Conservation (phyloP, 163 green algal genomes). For the Prototheca cutis region DNA sequence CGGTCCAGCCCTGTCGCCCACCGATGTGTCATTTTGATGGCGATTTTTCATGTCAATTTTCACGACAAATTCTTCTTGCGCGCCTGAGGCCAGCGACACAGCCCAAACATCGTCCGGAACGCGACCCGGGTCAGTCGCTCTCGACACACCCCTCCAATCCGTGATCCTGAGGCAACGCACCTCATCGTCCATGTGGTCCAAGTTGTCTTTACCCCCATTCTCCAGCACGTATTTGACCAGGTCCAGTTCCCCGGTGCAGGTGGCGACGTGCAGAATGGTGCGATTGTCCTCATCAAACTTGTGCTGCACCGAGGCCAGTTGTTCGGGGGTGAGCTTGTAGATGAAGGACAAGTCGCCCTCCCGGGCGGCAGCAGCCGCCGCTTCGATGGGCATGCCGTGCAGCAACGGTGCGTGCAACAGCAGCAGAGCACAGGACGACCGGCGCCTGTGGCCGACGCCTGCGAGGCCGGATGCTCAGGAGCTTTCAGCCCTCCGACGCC, state of each 20-base stretch:
- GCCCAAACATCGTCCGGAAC: not conserved
- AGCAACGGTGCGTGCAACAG: no score
- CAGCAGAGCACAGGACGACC: no score
- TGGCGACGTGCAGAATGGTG: conserved; percentile 26
- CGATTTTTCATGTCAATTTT: not conserved
- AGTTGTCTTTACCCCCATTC: conserved; percentile 4
- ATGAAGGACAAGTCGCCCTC: conserved; percentile 1
- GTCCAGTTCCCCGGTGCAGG: conserved; percentile 11
- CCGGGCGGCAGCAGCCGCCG: not conserved
- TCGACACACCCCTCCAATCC: not conserved
- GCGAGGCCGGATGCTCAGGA: no score
- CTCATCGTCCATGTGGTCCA: not conserved
- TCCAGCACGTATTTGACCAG: conserved; percentile 18
- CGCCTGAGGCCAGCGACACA: no score
- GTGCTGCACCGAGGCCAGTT: conserved; percentile 4
- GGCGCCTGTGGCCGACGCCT: no score
- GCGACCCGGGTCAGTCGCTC: not conserved
- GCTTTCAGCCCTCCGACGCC: no score
- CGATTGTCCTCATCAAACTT: conserved; percentile 27
- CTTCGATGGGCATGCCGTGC: conserved; percentile 7
- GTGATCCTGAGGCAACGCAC: not conserved
- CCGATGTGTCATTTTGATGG: no score
- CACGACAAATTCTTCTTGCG: not conserved
- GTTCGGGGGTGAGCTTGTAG: not conserved
- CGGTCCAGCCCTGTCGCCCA: conserved; percentile 26